Base-by-base conservation (phyloP, 2,329 filamentous ascomycete species). In the Clonostachys chloroleuca region DNA sequence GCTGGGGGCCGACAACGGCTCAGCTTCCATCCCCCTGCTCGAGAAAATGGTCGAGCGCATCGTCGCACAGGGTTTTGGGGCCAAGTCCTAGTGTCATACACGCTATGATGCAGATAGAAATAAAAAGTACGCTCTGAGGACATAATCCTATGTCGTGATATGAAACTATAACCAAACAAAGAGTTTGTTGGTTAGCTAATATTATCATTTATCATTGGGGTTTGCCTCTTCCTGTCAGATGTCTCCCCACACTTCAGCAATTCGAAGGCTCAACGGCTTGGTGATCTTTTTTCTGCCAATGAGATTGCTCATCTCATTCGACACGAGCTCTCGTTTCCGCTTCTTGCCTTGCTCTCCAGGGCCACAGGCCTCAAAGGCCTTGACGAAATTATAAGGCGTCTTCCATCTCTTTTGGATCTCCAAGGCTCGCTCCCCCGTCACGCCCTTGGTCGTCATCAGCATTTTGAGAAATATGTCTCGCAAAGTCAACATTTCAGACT, bases 401-500 rank as follows among this genome's bases (percentile, higher is more conserved):
- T 76, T 80, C 86, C 88, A 94, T n/a, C 75, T 69, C 54, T 81
- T 83, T 59, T 92, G 88, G 12, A 94, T 89, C 64, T 89, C 87
- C 6, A 92, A 64, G 0, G 89, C 89, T 56, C 87, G 89, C 55
- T 92, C 87, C 4, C 85, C 86, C 1, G 86, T 88, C 12, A 94
- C 73, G 2, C 87, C 86, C 47, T 78, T 78, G 2, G 80, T 89
- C 52, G 86, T 89, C 87, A 94, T 91, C 43, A 94, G 75, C 87
- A 94, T 92, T 64, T 92, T 92, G 24, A 94, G 68, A 55, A 81
- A 92, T 0, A 92, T 64, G 56, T 94, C 89, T 47, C 86, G 74
- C 10, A 92, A 68, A 0, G 87, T 88, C 55, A 90, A 78, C 49
- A 78, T 78, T 45, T 88, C 85, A 0, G 86, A 89, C 63, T 94